Conservation (phyloP, 2,329 filamentous ascomycete genomes). For the Sporothrix globosa region DNA sequence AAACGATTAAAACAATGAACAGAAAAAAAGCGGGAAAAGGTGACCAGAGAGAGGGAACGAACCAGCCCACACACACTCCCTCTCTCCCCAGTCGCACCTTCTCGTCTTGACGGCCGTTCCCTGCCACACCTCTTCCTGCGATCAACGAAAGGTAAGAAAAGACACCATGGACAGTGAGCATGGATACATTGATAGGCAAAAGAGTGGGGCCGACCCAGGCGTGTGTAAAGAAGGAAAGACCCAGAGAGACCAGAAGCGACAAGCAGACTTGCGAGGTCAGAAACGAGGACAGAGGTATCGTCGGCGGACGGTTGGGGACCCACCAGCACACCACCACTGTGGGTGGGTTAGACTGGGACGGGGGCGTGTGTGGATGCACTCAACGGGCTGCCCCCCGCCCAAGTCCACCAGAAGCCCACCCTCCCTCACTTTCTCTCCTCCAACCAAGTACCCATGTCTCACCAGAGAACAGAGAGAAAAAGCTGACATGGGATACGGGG, state of each 20-base stretch:
- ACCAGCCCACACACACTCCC: conserved; percentile 28
- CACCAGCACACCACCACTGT: conserved; percentile 30
- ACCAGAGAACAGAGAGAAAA: conserved; percentile 11
- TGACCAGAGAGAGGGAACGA: conserved; percentile 18
- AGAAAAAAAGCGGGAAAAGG: conserved; percentile 27
- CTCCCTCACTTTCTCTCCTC: conserved; percentile 26
- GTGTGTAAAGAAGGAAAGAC: conserved; percentile 29
- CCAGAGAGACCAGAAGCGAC: conserved; percentile 1
- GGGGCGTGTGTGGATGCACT: conserved; percentile 30
- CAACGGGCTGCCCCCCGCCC: conserved; percentile 22
- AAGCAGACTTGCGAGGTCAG: neutral
- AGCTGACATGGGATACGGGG: conserved; percentile 17
- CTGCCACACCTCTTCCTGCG: conserved; percentile 44
- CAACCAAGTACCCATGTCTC: conserved; percentile 28
- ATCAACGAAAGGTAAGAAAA: conserved; percentile 46
- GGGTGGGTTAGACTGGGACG: conserved; percentile 31
- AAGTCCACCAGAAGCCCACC: conserved; percentile 25
- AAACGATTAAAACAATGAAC: conserved; percentile 6
- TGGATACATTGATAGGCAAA: conserved; percentile 43
- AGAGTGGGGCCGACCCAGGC: conserved; percentile 36
- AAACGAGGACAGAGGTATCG: conserved; percentile 26
- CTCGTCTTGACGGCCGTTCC: conserved; percentile 5
- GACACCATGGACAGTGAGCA: conserved; percentile 32
- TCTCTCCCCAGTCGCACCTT: conserved; percentile 13
- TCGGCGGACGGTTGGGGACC: conserved; percentile 34